Conservation (phyloP, 106 monocot species). For the Xerophyta viscosa region DNA sequence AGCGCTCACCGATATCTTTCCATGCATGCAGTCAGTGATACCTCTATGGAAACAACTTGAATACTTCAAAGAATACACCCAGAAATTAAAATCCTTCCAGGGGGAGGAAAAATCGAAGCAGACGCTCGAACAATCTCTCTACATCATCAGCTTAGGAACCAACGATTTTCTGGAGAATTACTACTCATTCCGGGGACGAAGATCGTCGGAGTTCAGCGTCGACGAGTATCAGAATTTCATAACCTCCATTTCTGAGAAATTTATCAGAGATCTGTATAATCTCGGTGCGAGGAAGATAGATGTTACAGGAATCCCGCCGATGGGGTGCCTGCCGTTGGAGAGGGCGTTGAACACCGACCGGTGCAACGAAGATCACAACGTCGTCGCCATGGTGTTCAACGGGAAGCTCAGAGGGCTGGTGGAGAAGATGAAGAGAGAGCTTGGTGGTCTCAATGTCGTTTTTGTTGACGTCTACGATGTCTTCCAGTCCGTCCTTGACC, state of each 20-base stretch:
- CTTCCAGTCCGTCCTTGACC: constrained; percentile 13
- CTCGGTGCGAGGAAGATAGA: constrained; percentile 49
- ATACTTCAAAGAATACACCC: constrained; percentile 54
- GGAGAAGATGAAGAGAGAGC: constrained; percentile 10
- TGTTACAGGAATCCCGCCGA: constrained; percentile 37
- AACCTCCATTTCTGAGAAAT: constrained; percentile 24
- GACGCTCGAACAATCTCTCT: constrained; percentile 46
- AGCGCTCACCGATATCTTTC: no score
- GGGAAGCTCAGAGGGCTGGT: constrained; percentile 23
- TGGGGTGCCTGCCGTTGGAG: constrained; percentile 66
- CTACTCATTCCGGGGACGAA: constrained; percentile 23
- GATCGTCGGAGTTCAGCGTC: constrained; percentile 26
- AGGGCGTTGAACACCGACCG: constrained; percentile 10
- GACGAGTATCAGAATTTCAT: constrained; percentile 47
- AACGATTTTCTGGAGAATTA: constrained; percentile 94
- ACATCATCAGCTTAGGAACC: constrained; percentile 72
- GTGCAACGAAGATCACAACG: constrained; percentile 41
- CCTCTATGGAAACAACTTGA: constrained; percentile 72
- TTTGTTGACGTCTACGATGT: constrained; percentile 21
- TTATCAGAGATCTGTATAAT: constrained; percentile 21
- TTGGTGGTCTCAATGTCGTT: constrained; percentile 16
- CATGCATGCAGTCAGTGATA: constrained; percentile 58
- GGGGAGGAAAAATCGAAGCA: constrained; percentile 24
- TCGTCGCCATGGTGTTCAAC: constrained; percentile 33
- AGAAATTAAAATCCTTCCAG: constrained; percentile 16